phyloP scores from a whole-genome alignment of 495 filamentous ascomycete genomes.

The Pseudomonodictys pantanalensis region DNA sequence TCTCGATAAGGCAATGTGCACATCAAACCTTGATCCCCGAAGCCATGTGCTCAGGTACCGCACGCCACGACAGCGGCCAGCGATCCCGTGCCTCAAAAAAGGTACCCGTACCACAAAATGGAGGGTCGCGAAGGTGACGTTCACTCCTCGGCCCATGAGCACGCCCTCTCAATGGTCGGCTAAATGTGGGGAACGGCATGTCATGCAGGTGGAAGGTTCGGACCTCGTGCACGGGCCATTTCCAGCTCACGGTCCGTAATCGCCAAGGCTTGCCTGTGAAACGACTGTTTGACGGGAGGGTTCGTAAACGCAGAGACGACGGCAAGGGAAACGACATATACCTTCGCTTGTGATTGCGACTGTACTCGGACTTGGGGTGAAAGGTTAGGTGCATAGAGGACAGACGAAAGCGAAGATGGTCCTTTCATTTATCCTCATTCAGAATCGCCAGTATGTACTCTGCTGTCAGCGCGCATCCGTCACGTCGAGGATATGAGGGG shows the following conservation, averaged over 20 bases:
- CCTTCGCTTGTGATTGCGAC: background rate
- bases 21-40: background rate
- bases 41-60: background rate
- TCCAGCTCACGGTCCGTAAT: background rate
- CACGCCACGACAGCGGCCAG: background rate
- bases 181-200: background rate
- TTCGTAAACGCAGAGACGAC: background rate
- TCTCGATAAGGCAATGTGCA: no score
- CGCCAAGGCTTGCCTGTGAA: background rate
- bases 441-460: conserved; percentile 34
- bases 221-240: no score
- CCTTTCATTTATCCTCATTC: conserved; percentile 35
- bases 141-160: background rate
- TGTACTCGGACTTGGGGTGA: no score
- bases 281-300: background rate
- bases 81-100: background rate
- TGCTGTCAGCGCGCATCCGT: conserved; percentile 4
- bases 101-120: background rate
- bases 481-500: conserved; percentile 1
- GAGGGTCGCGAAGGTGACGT: background rate
- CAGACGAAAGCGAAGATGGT: no score
- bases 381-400: no score
- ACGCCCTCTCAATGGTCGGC: background rate
- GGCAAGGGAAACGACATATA: background rate
- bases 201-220: background rate